These are phyloP conservation scores for Pseudofabraea citricarpa DNA, from an alignment of 2,329 filamentous ascomycete species.

Conservation along the genomic window DNA sequence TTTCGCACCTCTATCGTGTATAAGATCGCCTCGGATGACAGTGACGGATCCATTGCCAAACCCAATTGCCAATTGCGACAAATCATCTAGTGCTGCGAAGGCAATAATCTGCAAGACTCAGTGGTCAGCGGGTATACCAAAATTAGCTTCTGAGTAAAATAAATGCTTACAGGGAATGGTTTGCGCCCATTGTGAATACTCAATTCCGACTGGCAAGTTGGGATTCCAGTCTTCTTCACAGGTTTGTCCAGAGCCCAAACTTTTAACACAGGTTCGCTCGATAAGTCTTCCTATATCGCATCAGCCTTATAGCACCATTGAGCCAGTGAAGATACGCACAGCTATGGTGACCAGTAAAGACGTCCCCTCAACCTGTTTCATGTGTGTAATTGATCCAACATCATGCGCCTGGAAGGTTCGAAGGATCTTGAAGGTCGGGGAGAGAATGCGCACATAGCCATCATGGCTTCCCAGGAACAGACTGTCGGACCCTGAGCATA, in stretches of 20 bases:
- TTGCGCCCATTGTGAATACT: conserved; percentile 85
- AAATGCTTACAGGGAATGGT: conserved; percentile 72
- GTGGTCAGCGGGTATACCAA: not conserved
- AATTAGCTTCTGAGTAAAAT: not conserved
- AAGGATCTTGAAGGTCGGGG: conserved; percentile 79
- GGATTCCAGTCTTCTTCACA: conserved; percentile 88
- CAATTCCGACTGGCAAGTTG: conserved; percentile 81
- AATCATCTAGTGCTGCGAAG: conserved; percentile 79
- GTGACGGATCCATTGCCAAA: conserved; percentile 95
- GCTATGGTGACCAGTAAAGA: conserved; percentile 79
- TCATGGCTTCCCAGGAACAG: conserved; percentile 84
- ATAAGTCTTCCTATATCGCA: conserved; percentile 68
- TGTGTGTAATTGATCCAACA: conserved; percentile 73
- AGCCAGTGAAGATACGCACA: conserved; percentile 31
- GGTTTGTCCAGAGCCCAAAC: conserved; percentile 96
- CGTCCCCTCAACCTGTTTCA: conserved; percentile 87
- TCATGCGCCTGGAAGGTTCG: conserved; percentile 86
- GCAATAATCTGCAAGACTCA: conserved; percentile 63
- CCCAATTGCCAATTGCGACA: conserved; percentile 89
- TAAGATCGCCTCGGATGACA: conserved; percentile 86
- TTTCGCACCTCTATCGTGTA: conserved; percentile 90
- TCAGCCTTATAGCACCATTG: conserved; percentile 21
- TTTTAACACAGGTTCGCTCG: conserved; percentile 82
- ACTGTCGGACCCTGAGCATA: conserved; percentile 83
- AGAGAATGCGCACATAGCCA: conserved; percentile 83